A percentile compares a stretch with the other conserved stretches of the same genome.
phyloP scores from a whole-genome alignment of 129 eudicot species.

The Scalesia atractyloides region DNA sequence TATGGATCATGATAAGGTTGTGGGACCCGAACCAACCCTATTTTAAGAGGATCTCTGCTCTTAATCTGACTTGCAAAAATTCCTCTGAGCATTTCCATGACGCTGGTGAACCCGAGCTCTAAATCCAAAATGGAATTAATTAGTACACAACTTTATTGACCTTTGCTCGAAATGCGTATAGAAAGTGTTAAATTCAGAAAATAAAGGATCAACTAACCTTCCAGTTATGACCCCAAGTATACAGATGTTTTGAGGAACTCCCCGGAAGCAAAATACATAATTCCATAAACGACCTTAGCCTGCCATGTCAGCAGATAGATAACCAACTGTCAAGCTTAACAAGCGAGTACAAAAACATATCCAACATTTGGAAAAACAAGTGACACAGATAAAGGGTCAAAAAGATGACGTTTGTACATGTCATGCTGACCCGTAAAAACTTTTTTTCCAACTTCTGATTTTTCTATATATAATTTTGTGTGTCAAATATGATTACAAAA shows the following conservation, averaged over 20 bases:
- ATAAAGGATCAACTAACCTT: constrained; percentile 47
- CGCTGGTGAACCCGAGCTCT: constrained; percentile 83
- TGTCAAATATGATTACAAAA: neutral
- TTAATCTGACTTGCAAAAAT: constrained; percentile 70
- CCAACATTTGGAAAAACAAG: neutral
- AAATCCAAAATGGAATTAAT: constrained; percentile 17
- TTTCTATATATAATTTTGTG: neutral
- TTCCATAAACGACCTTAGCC: constrained; percentile 96
- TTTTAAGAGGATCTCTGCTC: constrained; percentile 87
- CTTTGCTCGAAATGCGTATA: neutral
- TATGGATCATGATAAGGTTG: neutral
- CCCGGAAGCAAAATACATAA: constrained; percentile 93
- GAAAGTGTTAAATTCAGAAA: constrained; percentile 12
- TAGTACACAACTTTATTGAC: neutral
- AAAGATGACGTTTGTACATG: neutral
- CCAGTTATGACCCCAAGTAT: constrained; percentile 39
- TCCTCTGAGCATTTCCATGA: constrained; percentile 99
- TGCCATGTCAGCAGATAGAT: constrained; percentile 39
- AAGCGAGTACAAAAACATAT: constrained; percentile 1
- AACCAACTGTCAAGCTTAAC: constrained; percentile 10
- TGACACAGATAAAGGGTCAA: neutral
- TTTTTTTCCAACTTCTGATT: neutral
- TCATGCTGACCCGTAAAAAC: neutral
- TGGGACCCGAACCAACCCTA: constrained; percentile 59
- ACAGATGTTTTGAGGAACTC: constrained; percentile 55